Evolutionary conservation across 257 asterid species (phyloP), one percentile per base, ranked within the genome.

Genomic region (Solanum pinnatisectum): DNA sequence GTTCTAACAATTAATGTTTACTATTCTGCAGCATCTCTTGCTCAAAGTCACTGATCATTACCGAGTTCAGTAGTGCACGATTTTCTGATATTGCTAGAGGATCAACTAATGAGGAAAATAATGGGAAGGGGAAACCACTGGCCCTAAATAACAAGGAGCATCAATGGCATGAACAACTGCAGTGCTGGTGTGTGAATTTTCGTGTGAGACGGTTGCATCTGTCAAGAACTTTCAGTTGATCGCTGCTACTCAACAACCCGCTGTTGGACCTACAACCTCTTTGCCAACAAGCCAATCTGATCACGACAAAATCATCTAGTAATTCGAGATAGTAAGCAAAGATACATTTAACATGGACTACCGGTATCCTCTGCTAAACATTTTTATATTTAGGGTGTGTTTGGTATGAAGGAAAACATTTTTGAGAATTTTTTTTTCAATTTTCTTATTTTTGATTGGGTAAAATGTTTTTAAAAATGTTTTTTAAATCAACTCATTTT

Each of bases 321-420:
- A 96, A 49, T 95, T 95, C 32, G 98, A 98, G 23, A 95, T 94
- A 92, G 98, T 94, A 40, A 98, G 98, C 3, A 93, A 95, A 87
- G 96, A 96, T 86, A 92, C 93, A 94, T 96, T 96, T 87, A 96
- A 98, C 84, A 94, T 94, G 98, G 98, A 96, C 89, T 96, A 96
- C 60, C 88, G 98, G 44, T 96, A 95, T 63, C 98, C 98, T 16
- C 74, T 95, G 63, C 52, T n/a, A 36, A 67, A 27, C 23, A 85
- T 67, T 30, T 2, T 59, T 68, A 85, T 20, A 67, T 85, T 20
- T 85, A 67, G 87, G 33, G 33, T 32, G 33, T 32, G 3, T 32
- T 32, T 32, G 3, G 33, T 32, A 32, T 3, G 33, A 32, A 32
- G 33, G 33, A 32, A 32, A 32, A 32, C 3, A 32, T 32, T 32